Base-by-base conservation (phyloP, 768 basidiomycete genomes). In the Tylopilus plumbeoviolaceoides region DNA sequence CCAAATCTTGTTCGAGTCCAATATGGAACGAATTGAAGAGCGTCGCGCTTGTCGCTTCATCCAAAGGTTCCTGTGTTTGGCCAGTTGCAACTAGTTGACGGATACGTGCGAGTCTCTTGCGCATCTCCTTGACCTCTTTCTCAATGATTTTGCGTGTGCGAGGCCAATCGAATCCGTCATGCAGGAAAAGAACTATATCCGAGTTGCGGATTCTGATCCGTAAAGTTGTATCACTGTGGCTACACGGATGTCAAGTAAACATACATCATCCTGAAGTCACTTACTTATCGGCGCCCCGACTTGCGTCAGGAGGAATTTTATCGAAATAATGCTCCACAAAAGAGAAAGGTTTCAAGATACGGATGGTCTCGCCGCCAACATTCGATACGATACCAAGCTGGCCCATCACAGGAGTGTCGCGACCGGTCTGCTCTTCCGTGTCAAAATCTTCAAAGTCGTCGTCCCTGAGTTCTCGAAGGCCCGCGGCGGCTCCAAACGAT, bases 21-120 rank as follows among this genome's bases (percentile, higher is more conserved):
- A 98, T 87, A 61, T 94, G 90, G 35, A 97, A 82, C 0, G 95
- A 98, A 65, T 98, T 97, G 77, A 95, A 97, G 20, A 98, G 78
- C 6, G 89, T 75, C 2, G 89, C 73, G 59, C 85, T 84, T 7
- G 87, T 87, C 27, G 77, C 72, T 60, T 91, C 90, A 15, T 84
- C 73, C 48, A 75, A 81, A 17, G 87, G 81, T 55, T 95, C 91
- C 35, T 91, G 85, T 1, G 79, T 79, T 64, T 98, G 95, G 10
- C 97, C 97, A 36, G 76, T 85, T 5, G 95, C 92, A 14, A 98
- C 82, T 4, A 99, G 78, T 68, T 98, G 95, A 30, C 88, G 79
- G 60, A 99, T 95, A 70, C 88, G 91, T 41, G 88, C 84, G 46
- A 99, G 77, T 28, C 84, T 84, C 48, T 84, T 82, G 44, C 92